Evolutionary conservation across 306 rosid genomes (phyloP), one percentile per base, ranked within the genome.

Genomic region (Ormosia semicastrata): DNA sequence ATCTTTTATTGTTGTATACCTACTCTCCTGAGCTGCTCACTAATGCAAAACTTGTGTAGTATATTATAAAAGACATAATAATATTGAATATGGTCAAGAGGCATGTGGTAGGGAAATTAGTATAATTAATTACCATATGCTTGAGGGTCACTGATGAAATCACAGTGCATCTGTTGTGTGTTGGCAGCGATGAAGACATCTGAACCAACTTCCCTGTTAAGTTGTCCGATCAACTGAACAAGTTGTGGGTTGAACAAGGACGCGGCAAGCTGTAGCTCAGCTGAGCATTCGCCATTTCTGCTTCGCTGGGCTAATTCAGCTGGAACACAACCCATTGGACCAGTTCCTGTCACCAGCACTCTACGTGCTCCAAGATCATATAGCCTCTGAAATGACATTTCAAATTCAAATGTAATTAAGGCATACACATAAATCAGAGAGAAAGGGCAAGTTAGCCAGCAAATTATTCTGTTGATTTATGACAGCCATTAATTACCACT

Each of bases 271-370:
- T 84, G 82, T 4, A 91, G 86, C 73, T 89, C 93, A 3, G 80
- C 68, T 0, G 91, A 82, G 82, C 95, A 88, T 53, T 76, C 60
- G 0, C 95, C 93, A 47, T 89, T 85, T 14, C 62, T 79, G 71
- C 83, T n/a, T 59, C 91, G 67, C 73, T 4, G 40, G 17, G 90
- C 93, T 49, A 89, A 56, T 54, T 91, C 95, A 2, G 93, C 93
- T 0, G 91, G 93, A 44, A 59, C 93, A 73, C 95, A 86, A 2
- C 95, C 95, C 71, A 91, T 3, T 36, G 90, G 91, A 69, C 93
- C 90, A 0, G 93, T 86, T 1, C 95, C 93, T 4, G 93, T 87
- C 63, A 91, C 95, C 11, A 89, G 67, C 49, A 89, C 91, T 59
- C 91, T 79, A 1, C 89, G 70, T 5, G 86, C 90, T 57, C 91